Evolutionary conservation across 163 green algal genomes (phyloP).

Genomic region (Scenedesmus sp.): DNA sequence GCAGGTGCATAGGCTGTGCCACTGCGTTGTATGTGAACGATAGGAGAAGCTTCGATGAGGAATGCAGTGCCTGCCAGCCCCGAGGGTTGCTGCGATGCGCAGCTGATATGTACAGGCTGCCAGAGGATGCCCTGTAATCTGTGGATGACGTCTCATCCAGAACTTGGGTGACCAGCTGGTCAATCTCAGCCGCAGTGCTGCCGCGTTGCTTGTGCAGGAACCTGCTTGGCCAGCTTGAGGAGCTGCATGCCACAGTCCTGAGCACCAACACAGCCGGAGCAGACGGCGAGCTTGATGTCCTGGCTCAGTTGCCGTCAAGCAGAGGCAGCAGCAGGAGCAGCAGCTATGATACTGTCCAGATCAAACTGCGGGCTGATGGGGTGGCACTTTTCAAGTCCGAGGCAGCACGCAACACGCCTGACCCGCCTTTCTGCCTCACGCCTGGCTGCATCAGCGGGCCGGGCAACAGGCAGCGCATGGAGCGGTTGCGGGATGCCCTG

Average conservation of each 20-base stretch:
- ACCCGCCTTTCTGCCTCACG: constrained; percentile 59
- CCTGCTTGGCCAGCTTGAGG: constrained; percentile 34
- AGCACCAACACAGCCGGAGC: neutral
- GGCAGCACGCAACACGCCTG: neutral
- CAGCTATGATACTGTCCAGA: constrained; percentile 18
- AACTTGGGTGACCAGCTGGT: neutral
- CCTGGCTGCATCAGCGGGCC: constrained; percentile 64
- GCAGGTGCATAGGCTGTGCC: too few relatives aligned
- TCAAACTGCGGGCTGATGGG: constrained; percentile 33
- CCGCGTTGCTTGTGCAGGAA: neutral
- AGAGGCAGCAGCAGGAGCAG: constrained; percentile 7
- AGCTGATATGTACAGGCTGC: neutral
- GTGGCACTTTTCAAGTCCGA: constrained; percentile 28
- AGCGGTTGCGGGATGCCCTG: constrained; percentile 61
- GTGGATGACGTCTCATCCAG: neutral
- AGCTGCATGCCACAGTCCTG: neutral
- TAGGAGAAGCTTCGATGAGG: too few relatives aligned
- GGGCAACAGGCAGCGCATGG: constrained; percentile 52
- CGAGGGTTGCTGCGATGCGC: neutral
- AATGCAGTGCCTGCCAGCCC: neutral
- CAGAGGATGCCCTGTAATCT: neutral
- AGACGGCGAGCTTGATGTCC: neutral
- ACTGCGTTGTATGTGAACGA: too few relatives aligned
- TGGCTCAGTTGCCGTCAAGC: neutral
- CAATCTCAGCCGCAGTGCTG: neutral